Conservation (phyloP, 305 asterid genomes). For the Fraxinus albicans region DNA sequence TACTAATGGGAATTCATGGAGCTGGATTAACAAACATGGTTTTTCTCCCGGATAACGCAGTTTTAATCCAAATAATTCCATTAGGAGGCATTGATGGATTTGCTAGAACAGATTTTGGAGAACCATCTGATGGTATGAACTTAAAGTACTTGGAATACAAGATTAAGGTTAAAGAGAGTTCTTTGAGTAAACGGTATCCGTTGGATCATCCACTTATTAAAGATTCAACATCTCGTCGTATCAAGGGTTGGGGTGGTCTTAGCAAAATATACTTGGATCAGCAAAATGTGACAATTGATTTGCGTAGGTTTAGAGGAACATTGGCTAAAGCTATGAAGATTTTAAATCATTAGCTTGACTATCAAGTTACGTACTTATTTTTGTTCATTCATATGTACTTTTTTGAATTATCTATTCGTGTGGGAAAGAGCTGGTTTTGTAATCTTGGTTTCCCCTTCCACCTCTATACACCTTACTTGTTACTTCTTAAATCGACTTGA, state of each 20-base stretch:
- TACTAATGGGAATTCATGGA: conserved; percentile 75
- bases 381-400: not conserved
- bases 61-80: conserved; percentile 61
- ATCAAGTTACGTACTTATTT: not conserved
- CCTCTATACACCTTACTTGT: not conserved
- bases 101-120: conserved; percentile 58
- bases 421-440: not conserved
- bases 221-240: conserved; percentile 47
- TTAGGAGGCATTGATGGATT: conserved; percentile 50
- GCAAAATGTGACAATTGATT: conserved; percentile 65
- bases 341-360: conserved; percentile 27
- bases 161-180: conserved; percentile 51
- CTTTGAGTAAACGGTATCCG: conserved; percentile 40
- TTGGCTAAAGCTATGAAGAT: conserved; percentile 50
- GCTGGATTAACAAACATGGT: conserved; percentile 84
- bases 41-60: conserved; percentile 61
- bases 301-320: conserved; percentile 44
- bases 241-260: conserved; percentile 50
- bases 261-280: conserved; percentile 52
- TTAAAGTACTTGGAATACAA: conserved; percentile 58
- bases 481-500: no score
- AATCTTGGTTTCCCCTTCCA: not conserved
- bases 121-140: conserved; percentile 59
- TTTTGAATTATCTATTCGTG: not conserved
- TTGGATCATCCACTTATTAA: conserved; percentile 42